These are phyloP conservation scores for Podaxis mareebaensis DNA, from an alignment of 768 basidiomycete genomes.

Conservation along the genomic window DNA sequence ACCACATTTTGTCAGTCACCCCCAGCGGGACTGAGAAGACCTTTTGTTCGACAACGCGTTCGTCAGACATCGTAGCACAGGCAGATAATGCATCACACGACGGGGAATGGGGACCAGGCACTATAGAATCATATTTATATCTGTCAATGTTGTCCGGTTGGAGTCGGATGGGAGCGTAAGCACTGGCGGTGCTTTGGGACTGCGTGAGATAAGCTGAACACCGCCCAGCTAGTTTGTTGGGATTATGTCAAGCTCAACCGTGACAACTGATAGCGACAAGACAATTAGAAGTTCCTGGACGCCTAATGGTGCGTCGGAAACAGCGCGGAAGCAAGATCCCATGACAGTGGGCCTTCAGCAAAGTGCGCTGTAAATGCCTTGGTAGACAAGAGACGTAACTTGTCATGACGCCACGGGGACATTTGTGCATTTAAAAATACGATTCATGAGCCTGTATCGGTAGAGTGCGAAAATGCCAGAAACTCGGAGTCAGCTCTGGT, in stretches of 20 bases:
- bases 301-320: background rate
- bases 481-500: background rate
- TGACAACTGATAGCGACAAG: background rate
- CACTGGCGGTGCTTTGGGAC: background rate
- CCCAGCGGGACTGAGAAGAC: background rate
- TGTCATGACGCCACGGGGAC: too few relatives aligned
- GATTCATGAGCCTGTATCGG: too few relatives aligned
- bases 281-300: background rate
- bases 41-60: constrained; percentile 1
- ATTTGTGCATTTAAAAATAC: too few relatives aligned
- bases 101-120: background rate
- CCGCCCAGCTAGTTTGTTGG: background rate
- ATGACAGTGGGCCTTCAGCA: background rate
- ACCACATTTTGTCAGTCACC: background rate
- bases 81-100: constrained; percentile 5
- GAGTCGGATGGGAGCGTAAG: background rate
- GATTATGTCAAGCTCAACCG: background rate
- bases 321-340: background rate
- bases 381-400: background rate
- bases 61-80: constrained; percentile 7
- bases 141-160: background rate
- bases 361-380: background rate
- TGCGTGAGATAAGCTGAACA: background rate
- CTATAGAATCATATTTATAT: background rate
- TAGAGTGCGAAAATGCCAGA: background rate